Percentiles rank a stretch among this genome's conserved stretches.
phyloP scores from a whole-genome alignment of 176 grass and related monocot species.

The Eleusine indica region DNA sequence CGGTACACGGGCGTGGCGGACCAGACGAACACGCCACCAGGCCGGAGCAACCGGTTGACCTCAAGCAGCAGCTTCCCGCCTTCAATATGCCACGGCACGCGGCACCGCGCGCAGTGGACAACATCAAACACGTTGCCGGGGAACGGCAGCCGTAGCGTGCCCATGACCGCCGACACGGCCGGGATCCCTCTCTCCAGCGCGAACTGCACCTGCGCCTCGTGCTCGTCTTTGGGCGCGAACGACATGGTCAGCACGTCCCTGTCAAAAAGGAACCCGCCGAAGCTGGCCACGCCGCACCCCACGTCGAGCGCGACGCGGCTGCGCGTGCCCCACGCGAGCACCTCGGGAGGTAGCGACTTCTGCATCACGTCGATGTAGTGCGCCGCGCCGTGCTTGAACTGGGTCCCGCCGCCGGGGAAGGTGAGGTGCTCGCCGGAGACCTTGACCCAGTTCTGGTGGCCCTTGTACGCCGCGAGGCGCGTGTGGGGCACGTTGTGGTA shows the following conservation, averaged over 20 bases:
- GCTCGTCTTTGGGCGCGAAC: slow-evolving; percentile 93
- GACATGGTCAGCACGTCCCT: slow-evolving; percentile 81
- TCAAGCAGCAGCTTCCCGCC: slow-evolving; percentile 84
- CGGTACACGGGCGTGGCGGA: slow-evolving; percentile 89
- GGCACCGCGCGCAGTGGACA: slow-evolving; percentile 85
- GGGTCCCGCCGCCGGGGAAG: slow-evolving; percentile 82
- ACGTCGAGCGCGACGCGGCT: slow-evolving; percentile 85
- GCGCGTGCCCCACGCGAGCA: slow-evolving; percentile 64
- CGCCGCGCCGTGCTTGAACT: slow-evolving; percentile 64
- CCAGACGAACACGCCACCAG: slow-evolving; percentile 88
- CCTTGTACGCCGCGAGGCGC: slow-evolving; percentile 61
- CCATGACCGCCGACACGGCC: slow-evolving; percentile 86
- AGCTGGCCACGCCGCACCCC: slow-evolving; percentile 91
- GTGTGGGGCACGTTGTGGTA: slow-evolving; percentile 88
- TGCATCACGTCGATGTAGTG: slow-evolving; percentile 82
- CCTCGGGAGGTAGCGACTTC: slow-evolving; percentile 45
- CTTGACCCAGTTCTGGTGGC: slow-evolving; percentile 93
- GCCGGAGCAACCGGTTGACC: slow-evolving; percentile 73
- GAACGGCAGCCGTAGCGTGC: slow-evolving; percentile 76
- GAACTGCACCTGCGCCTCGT: slow-evolving; percentile 95
- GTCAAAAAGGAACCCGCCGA: slow-evolving; percentile 83
- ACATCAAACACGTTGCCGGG: slow-evolving; percentile 66
- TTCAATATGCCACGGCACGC: slow-evolving; percentile 85
- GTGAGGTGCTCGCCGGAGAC: slow-evolving; percentile 73
- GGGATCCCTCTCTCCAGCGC: slow-evolving; percentile 88